phyloP scores from a whole-genome alignment of 2,329 filamentous ascomycete genomes.

The Diaporthe vaccinii region DNA sequence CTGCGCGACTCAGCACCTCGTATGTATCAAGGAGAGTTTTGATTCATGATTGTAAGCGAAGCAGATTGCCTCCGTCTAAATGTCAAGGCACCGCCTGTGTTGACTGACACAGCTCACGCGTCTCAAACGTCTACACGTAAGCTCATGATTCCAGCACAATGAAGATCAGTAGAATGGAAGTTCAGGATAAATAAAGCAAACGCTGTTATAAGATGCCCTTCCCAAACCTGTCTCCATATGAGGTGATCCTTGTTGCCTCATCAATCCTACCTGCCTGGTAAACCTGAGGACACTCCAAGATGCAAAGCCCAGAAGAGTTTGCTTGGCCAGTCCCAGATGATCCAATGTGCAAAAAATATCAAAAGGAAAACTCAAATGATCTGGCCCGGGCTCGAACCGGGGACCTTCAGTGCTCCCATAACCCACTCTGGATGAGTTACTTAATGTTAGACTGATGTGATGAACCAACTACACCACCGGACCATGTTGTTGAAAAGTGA shows the following conservation, averaged over 20 bases:
- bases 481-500: background rate
- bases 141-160: background rate
- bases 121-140: background rate
- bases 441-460: slow-evolving; percentile 33
- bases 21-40: background rate
- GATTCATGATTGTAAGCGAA: background rate
- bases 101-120: background rate
- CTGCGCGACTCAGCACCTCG: slow-evolving; percentile 19
- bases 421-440: background rate
- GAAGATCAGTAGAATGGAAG: background rate
- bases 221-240: too few relatives aligned
- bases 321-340: background rate
- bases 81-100: background rate
- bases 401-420: slow-evolving; percentile 31
- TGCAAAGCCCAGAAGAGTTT: background rate
- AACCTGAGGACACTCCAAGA: background rate
- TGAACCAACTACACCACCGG: slow-evolving; percentile 37
- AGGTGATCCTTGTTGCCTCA: background rate
- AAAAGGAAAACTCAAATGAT: slow-evolving; percentile 16
- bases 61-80: background rate
- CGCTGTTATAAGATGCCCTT: background rate
- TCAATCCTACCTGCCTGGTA: background rate
- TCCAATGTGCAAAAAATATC: background rate
- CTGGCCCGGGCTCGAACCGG: slow-evolving; percentile 35
- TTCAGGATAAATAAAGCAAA: background rate